phyloP scores from a whole-genome alignment of 305 asterid genomes.

The Fraxinus sp. region DNA sequence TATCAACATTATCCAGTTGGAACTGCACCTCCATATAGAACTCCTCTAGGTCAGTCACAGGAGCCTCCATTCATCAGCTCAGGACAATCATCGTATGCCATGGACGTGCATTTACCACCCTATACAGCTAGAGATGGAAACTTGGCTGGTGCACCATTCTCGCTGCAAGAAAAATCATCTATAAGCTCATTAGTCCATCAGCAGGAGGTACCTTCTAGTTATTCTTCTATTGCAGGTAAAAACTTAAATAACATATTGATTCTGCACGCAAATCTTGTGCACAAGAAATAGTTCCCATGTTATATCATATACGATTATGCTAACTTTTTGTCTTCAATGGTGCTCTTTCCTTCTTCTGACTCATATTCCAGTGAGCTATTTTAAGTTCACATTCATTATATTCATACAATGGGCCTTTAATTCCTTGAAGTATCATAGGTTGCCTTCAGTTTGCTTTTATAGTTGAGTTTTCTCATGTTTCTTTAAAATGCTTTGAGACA shows the following conservation, averaged over 20 bases:
- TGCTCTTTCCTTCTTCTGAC: not conserved
- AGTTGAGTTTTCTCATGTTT: not conserved
- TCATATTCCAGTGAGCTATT: not conserved
- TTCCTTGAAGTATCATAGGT: not conserved
- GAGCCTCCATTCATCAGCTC: conserved; percentile 45
- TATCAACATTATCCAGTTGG: conserved; percentile 52
- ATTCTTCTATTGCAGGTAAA: conserved; percentile 98
- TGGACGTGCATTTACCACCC: conserved; percentile 33
- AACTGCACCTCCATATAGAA: conserved; percentile 38
- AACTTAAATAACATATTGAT: conserved; percentile 45
- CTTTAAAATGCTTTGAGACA: not conserved
- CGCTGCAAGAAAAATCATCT: conserved; percentile 56
- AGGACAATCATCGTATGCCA: conserved; percentile 52
- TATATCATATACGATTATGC: conserved; percentile 22
- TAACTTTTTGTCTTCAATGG: not conserved
- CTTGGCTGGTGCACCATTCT: conserved; percentile 40
- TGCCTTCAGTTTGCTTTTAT: not conserved
- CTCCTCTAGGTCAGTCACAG: conserved; percentile 41
- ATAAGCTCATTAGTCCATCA: conserved; percentile 66
- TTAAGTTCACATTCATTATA: not conserved
- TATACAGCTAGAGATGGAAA: conserved; percentile 62
- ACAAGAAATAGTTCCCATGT: conserved; percentile 35
- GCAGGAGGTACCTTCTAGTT: conserved; percentile 99
- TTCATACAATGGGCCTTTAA: not conserved
- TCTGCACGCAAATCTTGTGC: conserved; percentile 49